Evolutionary conservation across 495 filamentous ascomycete genomes (phyloP), one percentile per base, ranked within the genome.

Genomic region (Clohesyomyces aquaticus): DNA sequence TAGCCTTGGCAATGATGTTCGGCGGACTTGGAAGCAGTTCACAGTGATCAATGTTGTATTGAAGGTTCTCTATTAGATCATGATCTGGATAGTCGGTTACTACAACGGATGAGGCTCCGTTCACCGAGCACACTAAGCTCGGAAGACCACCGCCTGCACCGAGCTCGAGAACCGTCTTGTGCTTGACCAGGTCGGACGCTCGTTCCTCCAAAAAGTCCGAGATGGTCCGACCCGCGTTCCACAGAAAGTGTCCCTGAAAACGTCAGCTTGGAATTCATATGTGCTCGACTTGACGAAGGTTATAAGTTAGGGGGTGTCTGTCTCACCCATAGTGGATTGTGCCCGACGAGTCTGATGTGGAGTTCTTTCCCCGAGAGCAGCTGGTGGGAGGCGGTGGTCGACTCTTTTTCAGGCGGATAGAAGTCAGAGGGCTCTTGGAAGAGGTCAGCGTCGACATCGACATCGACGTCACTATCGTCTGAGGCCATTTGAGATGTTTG

Each of bases 131-230:
- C 14, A 94, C 86, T 23, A 98, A 82, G 67, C 85, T 88, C 1
- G 93, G 93, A 2, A 96, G 81, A 0, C 93, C 93, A 0, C 90
- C 90, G 27, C 90, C 93, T 16, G 93, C 92, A 54, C 93, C 93
- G 47, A 98, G 87, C 73, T 98, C 93, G 12, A 96, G 85, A 3
- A 96, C 82, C 25, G 85, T 82, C 55, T 85, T 88, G 38, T 74
- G 77, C 0, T 72, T 59, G 22, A 95, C 77, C 11, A 91, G 80
- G 0, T 67, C 60, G 1, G 71, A 65, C 16, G 85, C 81, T 61
- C 85, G 77, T 25, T 81, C 72, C 74, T 96, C 88, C 61, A 98
- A 85, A 76, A 92, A 91, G 62, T 83, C 76, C 11, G 91, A 83
- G 55, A 92, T 82, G 11, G 87, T 82, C 21, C 87, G 86, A 54